Evolutionary conservation across 495 filamentous ascomycete species (phyloP).

Genomic region (Echria macrotheca): DNA sequence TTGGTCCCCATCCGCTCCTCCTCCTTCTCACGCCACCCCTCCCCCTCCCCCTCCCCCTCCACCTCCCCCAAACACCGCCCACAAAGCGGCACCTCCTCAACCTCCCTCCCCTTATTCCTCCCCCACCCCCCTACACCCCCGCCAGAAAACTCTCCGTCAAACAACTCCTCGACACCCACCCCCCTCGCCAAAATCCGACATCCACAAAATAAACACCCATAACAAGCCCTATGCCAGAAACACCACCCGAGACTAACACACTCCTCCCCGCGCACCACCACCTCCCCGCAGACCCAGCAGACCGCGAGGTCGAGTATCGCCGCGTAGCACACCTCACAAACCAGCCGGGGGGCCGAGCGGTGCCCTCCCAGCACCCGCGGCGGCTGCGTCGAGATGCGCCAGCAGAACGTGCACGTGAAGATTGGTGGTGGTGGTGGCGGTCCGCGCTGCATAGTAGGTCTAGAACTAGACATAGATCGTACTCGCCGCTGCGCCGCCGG

Average conservation of each 20-base stretch:
- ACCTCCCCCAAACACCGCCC: conserved; percentile 24
- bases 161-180: conserved; percentile 14
- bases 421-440: conserved; percentile 6
- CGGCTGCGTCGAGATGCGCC: conserved; percentile 21
- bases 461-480: background rate
- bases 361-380: conserved; percentile 27
- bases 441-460: too few species aligned
- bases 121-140: background rate
- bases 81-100: conserved; percentile 33
- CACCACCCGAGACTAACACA: conserved; percentile 44
- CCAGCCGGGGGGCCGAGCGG: conserved; percentile 29
- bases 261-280: conserved; percentile 38
- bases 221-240: conserved; percentile 45
- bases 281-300: conserved; percentile 47
- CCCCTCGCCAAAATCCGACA: conserved; percentile 15
- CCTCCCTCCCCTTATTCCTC: conserved; percentile 21
- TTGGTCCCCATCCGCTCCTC: too few species aligned
- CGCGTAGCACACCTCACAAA: conserved; percentile 35
- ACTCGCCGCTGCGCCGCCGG: background rate
- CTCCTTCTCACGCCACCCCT: conserved; percentile 17
- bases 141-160: too few species aligned
- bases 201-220: conserved; percentile 43
- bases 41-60: conserved; percentile 18
- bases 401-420: conserved; percentile 49
- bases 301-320: conserved; percentile 38